Conservation (phyloP, 2,329 filamentous ascomycete species). For the Sporothrix brasiliensis region DNA sequence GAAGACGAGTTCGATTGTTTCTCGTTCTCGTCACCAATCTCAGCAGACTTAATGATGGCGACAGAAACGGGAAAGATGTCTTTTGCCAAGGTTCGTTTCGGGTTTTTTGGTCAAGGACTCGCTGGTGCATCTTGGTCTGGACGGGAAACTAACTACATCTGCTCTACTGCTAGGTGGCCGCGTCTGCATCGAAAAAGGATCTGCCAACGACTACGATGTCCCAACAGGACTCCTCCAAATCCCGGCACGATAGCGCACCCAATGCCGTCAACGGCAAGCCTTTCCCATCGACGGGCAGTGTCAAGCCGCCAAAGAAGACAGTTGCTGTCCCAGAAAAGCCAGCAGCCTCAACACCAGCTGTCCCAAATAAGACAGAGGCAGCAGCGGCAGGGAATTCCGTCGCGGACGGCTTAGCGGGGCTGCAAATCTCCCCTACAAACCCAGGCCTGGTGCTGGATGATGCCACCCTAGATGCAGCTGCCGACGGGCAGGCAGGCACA, state of each 20-base stretch:
- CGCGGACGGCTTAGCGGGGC: conserved; percentile 32
- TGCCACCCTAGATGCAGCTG: conserved; percentile 42
- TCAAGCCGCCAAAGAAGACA: conserved; percentile 4
- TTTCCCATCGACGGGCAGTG: background rate
- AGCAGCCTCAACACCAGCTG: background rate
- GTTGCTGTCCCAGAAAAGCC: background rate
- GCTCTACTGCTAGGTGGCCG: conserved; percentile 49
- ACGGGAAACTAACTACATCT: background rate
- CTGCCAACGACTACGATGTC: conserved; percentile 32
- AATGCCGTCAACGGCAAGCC: background rate
- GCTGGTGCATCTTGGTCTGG: background rate
- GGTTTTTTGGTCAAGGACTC: background rate
- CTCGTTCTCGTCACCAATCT: too few relatives aligned
- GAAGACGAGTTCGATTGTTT: background rate
- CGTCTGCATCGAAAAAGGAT: conserved; percentile 50
- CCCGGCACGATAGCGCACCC: background rate
- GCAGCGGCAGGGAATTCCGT: background rate
- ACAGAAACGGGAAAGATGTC: conserved; percentile 62
- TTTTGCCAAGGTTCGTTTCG: conserved; percentile 70
- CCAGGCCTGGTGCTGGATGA: conserved; percentile 56
- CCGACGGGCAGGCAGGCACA: background rate
- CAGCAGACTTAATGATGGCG: conserved; percentile 47
- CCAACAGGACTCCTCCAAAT: background rate
- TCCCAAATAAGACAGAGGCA: background rate
- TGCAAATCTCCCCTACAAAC: conserved; percentile 40